phyloP scores from a whole-genome alignment of 805 yeast genomes.

The Teunomyces cretensis region DNA sequence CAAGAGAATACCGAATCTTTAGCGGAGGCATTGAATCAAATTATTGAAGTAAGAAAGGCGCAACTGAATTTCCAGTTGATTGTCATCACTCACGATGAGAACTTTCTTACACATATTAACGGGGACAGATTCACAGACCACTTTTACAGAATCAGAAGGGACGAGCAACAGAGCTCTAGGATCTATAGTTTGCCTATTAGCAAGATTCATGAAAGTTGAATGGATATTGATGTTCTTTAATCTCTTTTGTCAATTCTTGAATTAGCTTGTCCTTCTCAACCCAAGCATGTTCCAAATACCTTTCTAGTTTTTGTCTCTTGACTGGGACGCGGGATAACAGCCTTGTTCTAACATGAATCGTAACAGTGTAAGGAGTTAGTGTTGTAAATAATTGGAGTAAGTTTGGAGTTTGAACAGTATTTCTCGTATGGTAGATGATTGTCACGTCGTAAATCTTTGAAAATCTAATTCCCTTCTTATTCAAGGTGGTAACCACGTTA shows the following conservation, averaged over 20 bases:
- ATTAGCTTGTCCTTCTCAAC: constrained; percentile 57
- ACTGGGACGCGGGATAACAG: constrained; percentile 48
- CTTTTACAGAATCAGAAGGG: constrained; percentile 78
- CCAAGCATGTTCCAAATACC: constrained; percentile 80
- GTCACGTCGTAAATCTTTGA: constrained; percentile 57
- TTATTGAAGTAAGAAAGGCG: constrained; percentile 68
- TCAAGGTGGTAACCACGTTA: constrained; percentile 46
- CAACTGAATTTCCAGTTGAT: constrained; percentile 92
- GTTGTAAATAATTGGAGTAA: constrained; percentile 31
- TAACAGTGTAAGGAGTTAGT: constrained; percentile 32
- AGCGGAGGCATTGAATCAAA: constrained; percentile 73
- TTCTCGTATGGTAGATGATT: constrained; percentile 34
- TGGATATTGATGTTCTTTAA: background rate
- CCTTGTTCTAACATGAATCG: constrained; percentile 49
- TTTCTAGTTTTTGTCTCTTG: constrained; percentile 58
- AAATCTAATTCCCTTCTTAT: constrained; percentile 31
- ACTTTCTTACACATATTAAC: constrained; percentile 79
- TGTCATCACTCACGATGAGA: constrained; percentile 95
- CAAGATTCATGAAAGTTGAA: constrained; percentile 29
- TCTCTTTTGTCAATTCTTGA: background rate
- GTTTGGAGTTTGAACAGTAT: constrained; percentile 21
- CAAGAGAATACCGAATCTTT: constrained; percentile 83
- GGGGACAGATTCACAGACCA: constrained; percentile 85
- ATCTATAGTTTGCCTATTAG: constrained; percentile 53
- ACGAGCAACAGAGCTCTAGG: constrained; percentile 75